Base-by-base conservation (phyloP, 179 eudicot species). In the Heliamphora pulchella region DNA sequence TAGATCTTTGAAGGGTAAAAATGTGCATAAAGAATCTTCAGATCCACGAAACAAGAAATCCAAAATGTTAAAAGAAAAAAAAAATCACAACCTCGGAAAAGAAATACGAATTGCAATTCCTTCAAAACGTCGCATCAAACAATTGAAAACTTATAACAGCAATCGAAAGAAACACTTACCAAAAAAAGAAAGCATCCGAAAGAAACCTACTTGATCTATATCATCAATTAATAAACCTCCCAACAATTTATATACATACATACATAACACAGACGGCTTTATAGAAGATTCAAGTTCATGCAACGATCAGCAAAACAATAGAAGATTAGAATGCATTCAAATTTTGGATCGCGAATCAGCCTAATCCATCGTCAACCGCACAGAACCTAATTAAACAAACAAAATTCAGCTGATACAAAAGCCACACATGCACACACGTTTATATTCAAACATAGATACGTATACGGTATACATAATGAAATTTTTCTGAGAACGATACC, bases 11-110 rank as follows among this genome's bases (percentile, higher is more conserved):
- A 31, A 31, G 31, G 3, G 17, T 57, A 46, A 54, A 53, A 67
- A 47, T 64, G 57, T 31, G 5, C 8, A 9, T 5, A 2, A 75
- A n/a, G 48, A 81, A 75, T 46, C 50, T 77, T 31, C 71, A 58
- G 82, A 83, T 79, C 71, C 77, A 51, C 20, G 51, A 43, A 20
- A 39, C 2, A 59, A 9, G 59, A 53, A 31, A 44, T 73, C 31
- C 31, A 31, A 31, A 31, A 31, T 31, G 31, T 31, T 31, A 51
- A 51, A 51, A 9, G 9, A 64, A 48, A 51, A 14, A 8, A 53
- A 50, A 7, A 47, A 57, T 59, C 62, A 71, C 3, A 58, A 61
- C 51, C 63, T 74, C 44, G 0, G 46, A 39, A 73, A 59, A 15
- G 0, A n/a, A 57, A 6, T 51, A 51, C 55, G 9, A 51, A 51